Conservation (phyloP, 352 stramenopile genomes). For the Globisporangium heterothallicum region DNA sequence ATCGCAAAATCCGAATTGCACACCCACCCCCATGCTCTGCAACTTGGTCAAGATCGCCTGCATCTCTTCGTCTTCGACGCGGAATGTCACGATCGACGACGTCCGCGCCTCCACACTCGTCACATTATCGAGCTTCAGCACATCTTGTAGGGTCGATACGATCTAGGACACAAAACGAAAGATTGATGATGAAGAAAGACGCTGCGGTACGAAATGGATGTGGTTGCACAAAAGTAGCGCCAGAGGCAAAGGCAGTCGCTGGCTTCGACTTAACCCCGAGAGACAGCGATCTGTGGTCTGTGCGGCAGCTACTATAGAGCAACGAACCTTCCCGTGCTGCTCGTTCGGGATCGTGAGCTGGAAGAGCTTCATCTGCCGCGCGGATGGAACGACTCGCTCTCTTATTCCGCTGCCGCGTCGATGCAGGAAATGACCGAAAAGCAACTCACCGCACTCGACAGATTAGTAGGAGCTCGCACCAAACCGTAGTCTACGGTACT, state of each 20-base stretch:
- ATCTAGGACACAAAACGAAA: constrained; percentile 26
- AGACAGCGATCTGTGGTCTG: too few species aligned
- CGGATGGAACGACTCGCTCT: too few species aligned
- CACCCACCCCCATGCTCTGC: constrained; percentile 73
- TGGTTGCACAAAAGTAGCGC: too few species aligned
- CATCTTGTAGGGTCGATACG: constrained; percentile 74
- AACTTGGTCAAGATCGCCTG: constrained; percentile 78
- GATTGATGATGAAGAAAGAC: neutral
- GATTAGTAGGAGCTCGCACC: too few species aligned
- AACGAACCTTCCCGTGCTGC: constrained; percentile 59
- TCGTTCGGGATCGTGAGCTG: constrained; percentile 84
- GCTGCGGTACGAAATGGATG: too few species aligned
- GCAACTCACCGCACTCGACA: too few species aligned
- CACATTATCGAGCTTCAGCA: constrained; percentile 78
- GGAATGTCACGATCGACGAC: constrained; percentile 84
- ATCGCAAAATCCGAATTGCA: constrained; percentile 85
- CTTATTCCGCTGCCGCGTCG: too few species aligned
- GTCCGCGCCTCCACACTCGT: constrained; percentile 81
- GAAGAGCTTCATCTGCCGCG: constrained; percentile 78
- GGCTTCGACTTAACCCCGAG: too few species aligned
- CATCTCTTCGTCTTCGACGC: constrained; percentile 82
- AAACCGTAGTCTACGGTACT: too few species aligned
- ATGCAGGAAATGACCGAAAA: too few species aligned
- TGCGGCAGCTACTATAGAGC: too few species aligned
- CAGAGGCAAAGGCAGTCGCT: neutral